phyloP scores from a whole-genome alignment of 257 asterid species.

The Lavandula angustifolia region DNA sequence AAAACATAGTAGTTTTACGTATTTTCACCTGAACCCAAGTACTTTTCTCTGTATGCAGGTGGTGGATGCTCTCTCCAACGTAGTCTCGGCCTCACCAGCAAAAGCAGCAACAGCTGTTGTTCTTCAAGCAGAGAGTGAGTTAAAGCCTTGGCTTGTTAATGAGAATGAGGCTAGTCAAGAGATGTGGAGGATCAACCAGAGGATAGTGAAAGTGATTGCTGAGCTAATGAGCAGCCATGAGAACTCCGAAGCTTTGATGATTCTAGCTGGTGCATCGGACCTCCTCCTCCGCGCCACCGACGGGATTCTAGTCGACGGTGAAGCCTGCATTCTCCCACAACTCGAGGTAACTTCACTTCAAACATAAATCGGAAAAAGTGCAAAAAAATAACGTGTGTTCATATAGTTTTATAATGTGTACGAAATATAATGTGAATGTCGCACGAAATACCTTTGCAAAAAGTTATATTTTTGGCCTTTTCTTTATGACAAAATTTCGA shows the following conservation, averaged over 20 bases:
- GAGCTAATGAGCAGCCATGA: constrained; percentile 79
- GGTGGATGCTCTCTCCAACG: constrained; percentile 84
- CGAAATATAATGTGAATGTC: too few species aligned
- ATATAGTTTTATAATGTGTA: too few species aligned
- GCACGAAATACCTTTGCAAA: too few species aligned
- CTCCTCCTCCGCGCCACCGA: constrained; percentile 88
- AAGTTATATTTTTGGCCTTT: too few species aligned
- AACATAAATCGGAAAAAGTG: background rate
- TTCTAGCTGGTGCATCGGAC: constrained; percentile 72
- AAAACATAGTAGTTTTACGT: too few species aligned
- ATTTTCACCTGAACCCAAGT: too few species aligned
- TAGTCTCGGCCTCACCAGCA: constrained; percentile 77
- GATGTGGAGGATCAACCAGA: constrained; percentile 75
- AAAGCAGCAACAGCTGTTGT: constrained; percentile 88
- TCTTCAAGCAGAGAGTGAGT: constrained; percentile 83
- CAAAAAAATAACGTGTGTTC: too few species aligned
- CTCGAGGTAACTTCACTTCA: constrained; percentile 58
- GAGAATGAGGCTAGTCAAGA: constrained; percentile 73
- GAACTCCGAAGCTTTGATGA: constrained; percentile 65
- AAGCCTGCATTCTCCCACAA: constrained; percentile 85
- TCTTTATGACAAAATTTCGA: too few species aligned
- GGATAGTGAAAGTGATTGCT: constrained; percentile 75
- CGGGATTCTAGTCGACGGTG: constrained; percentile 88
- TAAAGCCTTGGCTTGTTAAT: constrained; percentile 80
- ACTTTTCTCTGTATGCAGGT: too few species aligned